phyloP scores from a whole-genome alignment of 2,329 filamentous ascomycete genomes.

The Chrysoporthe puriensis region DNA sequence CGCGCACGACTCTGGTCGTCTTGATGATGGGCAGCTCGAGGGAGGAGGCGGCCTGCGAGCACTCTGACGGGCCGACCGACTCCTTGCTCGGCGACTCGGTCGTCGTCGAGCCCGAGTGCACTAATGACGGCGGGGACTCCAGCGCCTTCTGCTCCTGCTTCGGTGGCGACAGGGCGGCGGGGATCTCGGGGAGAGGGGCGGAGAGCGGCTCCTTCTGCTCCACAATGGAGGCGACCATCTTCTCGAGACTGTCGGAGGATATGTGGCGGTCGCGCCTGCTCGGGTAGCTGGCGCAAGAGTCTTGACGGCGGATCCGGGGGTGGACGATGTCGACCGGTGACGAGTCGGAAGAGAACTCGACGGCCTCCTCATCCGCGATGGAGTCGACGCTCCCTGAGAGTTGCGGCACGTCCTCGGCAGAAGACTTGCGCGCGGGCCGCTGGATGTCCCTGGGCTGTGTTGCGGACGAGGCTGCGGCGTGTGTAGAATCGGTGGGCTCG shows the following conservation, averaged over 20 bases:
- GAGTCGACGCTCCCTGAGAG: slow-evolving; percentile 81
- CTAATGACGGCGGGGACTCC: slow-evolving; percentile 37
- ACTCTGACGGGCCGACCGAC: slow-evolving; percentile 60
- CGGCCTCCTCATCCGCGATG: slow-evolving; percentile 67
- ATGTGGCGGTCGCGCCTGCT: slow-evolving; percentile 84
- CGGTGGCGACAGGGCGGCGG: slow-evolving; percentile 42
- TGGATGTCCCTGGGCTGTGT: slow-evolving; percentile 55
- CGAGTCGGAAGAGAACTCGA: slow-evolving; percentile 60
- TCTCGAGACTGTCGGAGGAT: slow-evolving; percentile 88
- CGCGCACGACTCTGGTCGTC: slow-evolving; percentile 73
- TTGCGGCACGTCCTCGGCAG: slow-evolving; percentile 65
- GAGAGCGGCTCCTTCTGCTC: slow-evolving; percentile 76
- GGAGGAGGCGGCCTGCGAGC: slow-evolving; percentile 39
- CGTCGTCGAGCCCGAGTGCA: slow-evolving; percentile 47
- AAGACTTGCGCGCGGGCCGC: slow-evolving; percentile 30
- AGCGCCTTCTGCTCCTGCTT: slow-evolving; percentile 50
- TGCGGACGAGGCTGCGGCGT: slow-evolving; percentile 44
- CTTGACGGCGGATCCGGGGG: slow-evolving; percentile 71
- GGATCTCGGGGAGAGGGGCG: slow-evolving; percentile 53
- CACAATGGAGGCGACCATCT: slow-evolving; percentile 92
- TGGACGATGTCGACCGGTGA: slow-evolving; percentile 62
- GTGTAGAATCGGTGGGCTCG: slow-evolving; percentile 42
- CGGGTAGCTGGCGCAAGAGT: slow-evolving; percentile 71
- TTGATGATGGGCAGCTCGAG: slow-evolving; percentile 58
- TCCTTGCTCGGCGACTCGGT: slow-evolving; percentile 59